A percentile compares a stretch with the other conserved stretches of the same genome.
Evolutionary conservation across 768 basidiomycete species (phyloP).

Genomic region (Coprinopsis cinerea): DNA sequence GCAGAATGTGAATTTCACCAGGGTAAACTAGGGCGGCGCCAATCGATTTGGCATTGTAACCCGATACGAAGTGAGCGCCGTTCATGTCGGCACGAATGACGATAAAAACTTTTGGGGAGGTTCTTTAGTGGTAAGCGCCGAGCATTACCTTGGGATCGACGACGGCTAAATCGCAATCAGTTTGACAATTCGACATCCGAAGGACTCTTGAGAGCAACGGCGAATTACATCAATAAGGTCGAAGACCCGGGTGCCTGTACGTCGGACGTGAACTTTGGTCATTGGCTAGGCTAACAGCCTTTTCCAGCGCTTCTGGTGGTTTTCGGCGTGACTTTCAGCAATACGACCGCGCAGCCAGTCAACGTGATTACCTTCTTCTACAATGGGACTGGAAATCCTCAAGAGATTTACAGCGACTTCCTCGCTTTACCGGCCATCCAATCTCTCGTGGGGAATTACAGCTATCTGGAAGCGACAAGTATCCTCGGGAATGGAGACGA

Average conservation of each 20-base stretch:
- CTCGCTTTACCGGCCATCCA: constrained; percentile 28
- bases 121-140: constrained; percentile 25
- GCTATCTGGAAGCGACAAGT: constrained; percentile 30
- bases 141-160: neutral
- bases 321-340: constrained; percentile 18
- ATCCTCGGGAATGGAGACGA: constrained; percentile 24
- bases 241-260: constrained; percentile 34
- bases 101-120: constrained; percentile 37
- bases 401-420: constrained; percentile 32
- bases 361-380: constrained; percentile 30
- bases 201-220: constrained; percentile 30
- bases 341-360: constrained; percentile 17
- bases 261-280: constrained; percentile 6
- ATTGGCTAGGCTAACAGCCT: neutral
- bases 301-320: constrained; percentile 3
- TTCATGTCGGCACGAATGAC: constrained; percentile 32
- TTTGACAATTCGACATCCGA: constrained; percentile 33
- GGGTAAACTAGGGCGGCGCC: constrained; percentile 25
- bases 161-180: constrained; percentile 14
- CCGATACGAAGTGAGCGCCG: constrained; percentile 33
- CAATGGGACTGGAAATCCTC: constrained; percentile 28
- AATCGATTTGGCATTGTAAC: constrained; percentile 43
- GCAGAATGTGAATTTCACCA: neutral
- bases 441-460: constrained; percentile 23
- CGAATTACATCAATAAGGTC: constrained; percentile 29